These are phyloP conservation scores for Penicillium sumatraense DNA, from an alignment of 2,329 filamentous ascomycete species.

Conservation along the genomic window DNA sequence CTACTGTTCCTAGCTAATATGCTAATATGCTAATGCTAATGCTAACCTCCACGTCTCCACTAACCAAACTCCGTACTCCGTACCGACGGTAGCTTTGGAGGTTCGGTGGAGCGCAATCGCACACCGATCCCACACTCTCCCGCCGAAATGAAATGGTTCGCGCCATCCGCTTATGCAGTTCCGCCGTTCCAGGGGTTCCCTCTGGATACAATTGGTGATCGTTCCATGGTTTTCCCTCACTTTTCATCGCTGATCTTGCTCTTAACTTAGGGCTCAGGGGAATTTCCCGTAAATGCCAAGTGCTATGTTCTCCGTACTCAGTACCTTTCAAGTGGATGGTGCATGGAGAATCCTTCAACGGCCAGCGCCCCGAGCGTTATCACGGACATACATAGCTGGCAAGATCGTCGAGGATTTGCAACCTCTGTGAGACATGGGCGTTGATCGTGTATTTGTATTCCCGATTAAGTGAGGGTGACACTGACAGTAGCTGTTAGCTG, in stretches of 20 bases:
- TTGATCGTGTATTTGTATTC: background rate
- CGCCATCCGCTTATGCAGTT: background rate
- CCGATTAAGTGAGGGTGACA: too few species aligned
- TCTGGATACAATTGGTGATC: background rate
- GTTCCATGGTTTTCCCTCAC: background rate
- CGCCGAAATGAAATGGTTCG: background rate
- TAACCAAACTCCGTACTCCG: background rate
- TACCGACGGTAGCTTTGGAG: background rate
- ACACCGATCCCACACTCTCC: background rate
- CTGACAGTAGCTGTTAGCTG: too few species aligned
- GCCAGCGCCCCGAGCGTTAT: background rate
- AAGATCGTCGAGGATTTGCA: slow-evolving; percentile 1
- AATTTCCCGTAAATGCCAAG: too few species aligned
- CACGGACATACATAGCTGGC: background rate
- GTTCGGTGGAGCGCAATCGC: slow-evolving; percentile 1
- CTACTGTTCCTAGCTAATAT: too few species aligned
- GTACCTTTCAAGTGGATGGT: too few species aligned
- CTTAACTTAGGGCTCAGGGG: background rate
- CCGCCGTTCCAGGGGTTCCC: background rate
- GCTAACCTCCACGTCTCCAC: background rate
- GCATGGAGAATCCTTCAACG: background rate
- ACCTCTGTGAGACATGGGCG: background rate
- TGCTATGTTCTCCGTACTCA: too few species aligned
- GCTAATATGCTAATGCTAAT: background rate
- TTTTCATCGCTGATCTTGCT: background rate